Base-by-base conservation (phyloP, 768 basidiomycete species). In the Hydnum rufescens region DNA sequence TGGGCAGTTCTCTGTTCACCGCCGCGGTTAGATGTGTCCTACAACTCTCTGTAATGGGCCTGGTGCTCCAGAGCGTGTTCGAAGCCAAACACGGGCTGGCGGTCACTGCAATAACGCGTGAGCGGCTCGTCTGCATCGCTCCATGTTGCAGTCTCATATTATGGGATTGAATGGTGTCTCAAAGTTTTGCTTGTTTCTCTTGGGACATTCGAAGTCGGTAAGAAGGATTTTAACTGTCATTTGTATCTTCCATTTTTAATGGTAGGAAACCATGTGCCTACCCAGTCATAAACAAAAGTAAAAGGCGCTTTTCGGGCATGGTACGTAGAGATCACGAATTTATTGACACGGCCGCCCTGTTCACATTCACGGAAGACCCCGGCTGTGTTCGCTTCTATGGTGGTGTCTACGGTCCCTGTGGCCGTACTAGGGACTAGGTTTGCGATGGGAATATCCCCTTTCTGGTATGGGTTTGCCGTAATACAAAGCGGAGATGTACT, bases 151-250 rank as follows among this genome's bases (percentile, higher is more conserved):
- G 36, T 13, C 36, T 39, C 13, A 39, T 39, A 13, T 39, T 39
- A 13, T 1, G 13, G 36, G 13, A 39, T 22, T 22, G 36, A 13
- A 22, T 13, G 36, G 36, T 26, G 16, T 0, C 8, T 47, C 18
- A 44, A 53, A 82, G 81, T 75, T 49, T 60, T 87, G 26, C 64
- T 89, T 52, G 87, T 86, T 61, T 58, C 82, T 3, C 66, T 89
- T 58, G 85, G 83, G 3, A 83, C 87, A 0, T 68, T 78, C 44
- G 87, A 89, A 57, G 77, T 76, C 13, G 82, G 82, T 79, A 54
- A 53, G 73, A 66, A n/a, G n/a, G n/a, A 8, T 19, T 39, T 39
- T 39, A 8, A 8, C 34, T 8, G 8, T 8, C 19, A 19, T 19
- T 8, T 19, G 44, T 13, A 25, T 13, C 26, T 47, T 8, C 44